Evolutionary conservation across 306 rosid genomes (phyloP).

Genomic region (Rosa multiflora): DNA sequence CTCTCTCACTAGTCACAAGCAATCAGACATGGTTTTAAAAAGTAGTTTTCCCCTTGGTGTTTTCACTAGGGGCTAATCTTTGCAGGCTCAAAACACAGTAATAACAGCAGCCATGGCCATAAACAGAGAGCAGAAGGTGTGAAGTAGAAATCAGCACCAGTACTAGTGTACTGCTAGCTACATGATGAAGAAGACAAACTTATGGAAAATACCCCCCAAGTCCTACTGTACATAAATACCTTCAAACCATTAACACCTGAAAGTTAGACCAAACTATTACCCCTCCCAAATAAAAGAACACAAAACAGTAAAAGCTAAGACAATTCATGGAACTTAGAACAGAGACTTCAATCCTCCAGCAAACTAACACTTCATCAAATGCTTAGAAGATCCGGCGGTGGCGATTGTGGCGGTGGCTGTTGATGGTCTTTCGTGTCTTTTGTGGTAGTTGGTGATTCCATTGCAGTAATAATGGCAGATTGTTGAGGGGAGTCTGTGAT

Average conservation of each 20-base stretch:
- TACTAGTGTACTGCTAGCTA: constrained; percentile 28
- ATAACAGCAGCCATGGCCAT: constrained; percentile 23
- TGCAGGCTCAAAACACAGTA: constrained; percentile 35
- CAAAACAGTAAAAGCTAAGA: constrained; percentile 18
- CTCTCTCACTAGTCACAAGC: neutral
- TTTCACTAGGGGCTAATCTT: constrained; percentile 12
- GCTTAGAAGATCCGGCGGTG: constrained; percentile 85
- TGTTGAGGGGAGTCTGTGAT: constrained; percentile 48
- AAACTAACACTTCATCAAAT: constrained; percentile 52
- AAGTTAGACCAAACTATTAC: constrained; percentile 46
- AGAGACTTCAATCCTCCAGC: constrained; percentile 32
- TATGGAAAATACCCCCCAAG: constrained; percentile 42
- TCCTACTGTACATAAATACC: constrained; percentile 60
- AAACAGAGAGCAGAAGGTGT: constrained; percentile 20
- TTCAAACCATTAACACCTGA: constrained; percentile 38
- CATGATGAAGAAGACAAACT: constrained; percentile 8
- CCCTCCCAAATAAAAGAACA: constrained; percentile 26
- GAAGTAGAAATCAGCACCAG: constrained; percentile 14
- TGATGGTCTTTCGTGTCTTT: constrained; percentile 47
- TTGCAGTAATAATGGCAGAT: constrained; percentile 33
- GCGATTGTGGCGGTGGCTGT: constrained; percentile 49
- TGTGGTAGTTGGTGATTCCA: constrained; percentile 43
- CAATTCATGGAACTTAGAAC: constrained; percentile 30
- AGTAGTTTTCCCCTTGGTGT: constrained; percentile 18
- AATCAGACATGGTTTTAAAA: neutral